phyloP scores from a whole-genome alignment of 257 asterid genomes.

The Solanum virginianum region DNA sequence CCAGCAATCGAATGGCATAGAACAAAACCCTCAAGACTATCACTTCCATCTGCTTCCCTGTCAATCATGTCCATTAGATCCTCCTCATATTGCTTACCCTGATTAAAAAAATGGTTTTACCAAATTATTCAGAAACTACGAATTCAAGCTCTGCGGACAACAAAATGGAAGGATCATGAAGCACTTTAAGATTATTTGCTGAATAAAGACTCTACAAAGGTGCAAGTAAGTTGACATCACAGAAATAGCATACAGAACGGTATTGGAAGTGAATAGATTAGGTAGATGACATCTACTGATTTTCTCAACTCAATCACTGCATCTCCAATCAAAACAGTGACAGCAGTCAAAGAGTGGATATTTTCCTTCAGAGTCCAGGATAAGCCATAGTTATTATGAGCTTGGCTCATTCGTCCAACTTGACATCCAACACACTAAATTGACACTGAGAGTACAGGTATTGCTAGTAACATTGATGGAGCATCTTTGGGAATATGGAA shows the following conservation, averaged over 20 bases:
- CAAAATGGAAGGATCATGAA: not conserved
- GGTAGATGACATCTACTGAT: not conserved
- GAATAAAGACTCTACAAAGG: not conserved
- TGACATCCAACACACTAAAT: not conserved
- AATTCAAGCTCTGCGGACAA: not conserved
- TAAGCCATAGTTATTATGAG: not conserved
- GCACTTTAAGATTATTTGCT: not conserved
- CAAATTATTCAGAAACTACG: not conserved
- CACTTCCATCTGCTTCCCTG: slow-evolving; percentile 99
- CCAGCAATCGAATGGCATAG: slow-evolving; percentile 99
- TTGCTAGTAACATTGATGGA: not conserved
- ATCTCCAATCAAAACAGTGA: not conserved
- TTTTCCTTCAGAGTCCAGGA: not conserved
- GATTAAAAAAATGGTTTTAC: slow-evolving; percentile 2
- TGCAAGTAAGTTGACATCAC: not conserved
- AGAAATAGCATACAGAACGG: not conserved
- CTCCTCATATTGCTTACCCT: slow-evolving; percentile 98
- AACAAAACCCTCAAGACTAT: slow-evolving; percentile 99
- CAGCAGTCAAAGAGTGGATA: not conserved
- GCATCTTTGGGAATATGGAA: not conserved
- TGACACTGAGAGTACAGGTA: not conserved
- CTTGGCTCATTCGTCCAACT: not conserved
- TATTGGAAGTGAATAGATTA: not conserved
- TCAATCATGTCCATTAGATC: slow-evolving; percentile 99
- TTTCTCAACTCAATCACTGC: not conserved